phyloP scores from a whole-genome alignment of 1,284 basidiomycete genomes.

The Porogramme epimiltina region DNA sequence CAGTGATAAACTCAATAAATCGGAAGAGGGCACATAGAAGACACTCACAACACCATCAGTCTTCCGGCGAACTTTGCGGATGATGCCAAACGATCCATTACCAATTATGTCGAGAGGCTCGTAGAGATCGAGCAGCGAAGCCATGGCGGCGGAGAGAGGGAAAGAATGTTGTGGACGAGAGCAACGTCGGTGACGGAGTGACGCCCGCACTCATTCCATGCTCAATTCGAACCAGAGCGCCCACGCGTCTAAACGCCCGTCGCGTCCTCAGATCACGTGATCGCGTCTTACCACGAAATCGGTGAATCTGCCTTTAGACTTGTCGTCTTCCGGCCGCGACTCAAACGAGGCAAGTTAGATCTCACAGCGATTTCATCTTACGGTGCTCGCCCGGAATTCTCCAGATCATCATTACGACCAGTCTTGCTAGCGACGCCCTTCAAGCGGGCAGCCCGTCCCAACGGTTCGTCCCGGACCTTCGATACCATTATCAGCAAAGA shows the following conservation, averaged over 20 bases:
- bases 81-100: slow-evolving; percentile 97
- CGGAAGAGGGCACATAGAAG: too few relatives aligned
- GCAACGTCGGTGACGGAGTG: slow-evolving; percentile 4
- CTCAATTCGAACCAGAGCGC: slow-evolving; percentile 11
- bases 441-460: too few relatives aligned
- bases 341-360: too few relatives aligned
- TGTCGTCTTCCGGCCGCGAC: too few relatives aligned
- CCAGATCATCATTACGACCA: too few relatives aligned
- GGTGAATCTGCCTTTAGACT: too few relatives aligned
- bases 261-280: slow-evolving; percentile 1
- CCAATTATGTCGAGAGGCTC: slow-evolving; percentile 91
- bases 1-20: too few relatives aligned
- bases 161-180: not conserved
- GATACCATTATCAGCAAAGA: too few relatives aligned
- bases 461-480: too few relatives aligned
- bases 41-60: slow-evolving; percentile 81
- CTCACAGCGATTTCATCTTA: too few relatives aligned
- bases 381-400: too few relatives aligned
- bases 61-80: slow-evolving; percentile 88
- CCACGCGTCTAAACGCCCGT: slow-evolving; percentile 1
- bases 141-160: slow-evolving; percentile 27
- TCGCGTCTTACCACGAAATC: slow-evolving; percentile 1
- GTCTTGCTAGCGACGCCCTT: too few relatives aligned
- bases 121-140: slow-evolving; percentile 70
- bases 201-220: not conserved